Evolutionary conservation across 164 flowering plant species (phyloP).

Genomic region (Tinospora cordifolia): DNA sequence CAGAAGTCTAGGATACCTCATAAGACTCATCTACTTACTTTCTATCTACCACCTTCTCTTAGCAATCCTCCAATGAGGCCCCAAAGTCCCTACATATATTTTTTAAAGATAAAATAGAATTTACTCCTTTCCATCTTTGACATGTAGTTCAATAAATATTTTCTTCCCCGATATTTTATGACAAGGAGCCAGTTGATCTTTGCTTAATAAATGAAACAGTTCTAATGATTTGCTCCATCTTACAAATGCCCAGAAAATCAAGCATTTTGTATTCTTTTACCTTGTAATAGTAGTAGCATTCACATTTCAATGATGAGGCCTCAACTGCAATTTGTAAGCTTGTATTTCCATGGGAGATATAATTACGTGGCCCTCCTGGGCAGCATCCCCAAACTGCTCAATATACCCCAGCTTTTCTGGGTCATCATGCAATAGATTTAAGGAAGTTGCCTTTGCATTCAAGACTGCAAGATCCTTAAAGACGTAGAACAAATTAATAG

Average conservation of each 20-base stretch:
- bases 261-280: background rate
- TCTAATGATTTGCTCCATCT: background rate
- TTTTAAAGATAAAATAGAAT: background rate
- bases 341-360: slow-evolving; percentile 93
- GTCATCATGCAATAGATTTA: slow-evolving; percentile 87
- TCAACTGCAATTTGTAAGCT: slow-evolving; percentile 80
- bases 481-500: slow-evolving; percentile 58
- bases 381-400: slow-evolving; percentile 51
- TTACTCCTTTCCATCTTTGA: background rate
- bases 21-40: background rate
- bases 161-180: background rate
- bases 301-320: slow-evolving; percentile 32
- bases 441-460: slow-evolving; percentile 65
- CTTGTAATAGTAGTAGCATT: background rate
- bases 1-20: background rate
- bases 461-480: slow-evolving; percentile 60
- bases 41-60: background rate
- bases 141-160: no score
- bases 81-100: background rate
- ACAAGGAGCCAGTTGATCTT: background rate
- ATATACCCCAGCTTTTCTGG: slow-evolving; percentile 65
- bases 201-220: background rate
- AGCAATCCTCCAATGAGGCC: background rate
- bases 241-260: background rate
- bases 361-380: slow-evolving; percentile 57